Evolutionary conservation across 768 basidiomycete species (phyloP).

Genomic region (Galerina sulciceps): DNA sequence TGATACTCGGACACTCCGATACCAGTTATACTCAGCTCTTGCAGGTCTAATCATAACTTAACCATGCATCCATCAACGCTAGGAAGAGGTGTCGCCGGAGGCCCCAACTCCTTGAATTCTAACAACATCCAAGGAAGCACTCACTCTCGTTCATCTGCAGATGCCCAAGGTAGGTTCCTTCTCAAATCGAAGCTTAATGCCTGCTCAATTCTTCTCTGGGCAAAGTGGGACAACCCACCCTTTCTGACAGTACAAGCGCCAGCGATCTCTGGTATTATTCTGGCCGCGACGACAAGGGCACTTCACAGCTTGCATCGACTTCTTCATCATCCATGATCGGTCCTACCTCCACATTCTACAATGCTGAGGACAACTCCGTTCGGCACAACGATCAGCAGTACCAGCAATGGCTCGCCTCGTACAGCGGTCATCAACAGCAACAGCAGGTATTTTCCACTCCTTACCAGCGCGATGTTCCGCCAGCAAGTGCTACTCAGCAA

Average conservation of each 20-base stretch:
- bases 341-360: conserved; percentile 57
- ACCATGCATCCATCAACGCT: conserved; percentile 36
- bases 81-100: conserved; percentile 35
- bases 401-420: conserved; percentile 44
- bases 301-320: conserved; percentile 19
- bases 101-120: conserved; percentile 28
- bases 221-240: conserved; percentile 8
- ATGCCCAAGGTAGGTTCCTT: conserved; percentile 25
- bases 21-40: conserved; percentile 15
- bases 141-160: conserved; percentile 24
- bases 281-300: conserved; percentile 11
- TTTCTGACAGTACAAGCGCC: conserved; percentile 2
- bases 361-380: conserved; percentile 41
- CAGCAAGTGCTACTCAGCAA: conserved; percentile 11
- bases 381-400: conserved; percentile 38
- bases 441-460: conserved; percentile 23
- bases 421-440: conserved; percentile 25
- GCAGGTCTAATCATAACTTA: not conserved
- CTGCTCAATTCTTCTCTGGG: conserved; percentile 12
- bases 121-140: conserved; percentile 24
- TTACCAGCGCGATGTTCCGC: conserved; percentile 21
- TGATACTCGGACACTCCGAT: conserved; percentile 4
- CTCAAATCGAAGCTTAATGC: conserved; percentile 8
- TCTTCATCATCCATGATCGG: conserved; percentile 54
- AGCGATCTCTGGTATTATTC: conserved; percentile 25